A percentile compares a stretch with the other conserved stretches of the same genome.
These are phyloP conservation scores for Zea mays DNA, from an alignment of 176 grass and related monocot species.

Conservation along the genomic window DNA sequence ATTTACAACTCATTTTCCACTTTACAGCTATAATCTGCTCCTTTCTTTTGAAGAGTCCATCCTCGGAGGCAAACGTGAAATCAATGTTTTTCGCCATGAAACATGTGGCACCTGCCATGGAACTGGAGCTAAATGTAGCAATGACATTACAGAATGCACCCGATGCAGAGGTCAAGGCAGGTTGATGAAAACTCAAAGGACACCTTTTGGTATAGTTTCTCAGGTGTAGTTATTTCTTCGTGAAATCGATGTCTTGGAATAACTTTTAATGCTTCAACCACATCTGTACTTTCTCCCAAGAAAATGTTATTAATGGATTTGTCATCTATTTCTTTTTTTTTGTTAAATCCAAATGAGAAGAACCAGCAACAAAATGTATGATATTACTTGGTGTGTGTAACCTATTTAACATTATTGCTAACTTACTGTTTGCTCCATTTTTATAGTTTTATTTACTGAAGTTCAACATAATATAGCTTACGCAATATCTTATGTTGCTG, in stretches of 20 bases:
- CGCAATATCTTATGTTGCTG: conserved; percentile 18
- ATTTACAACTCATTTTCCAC: conserved; percentile 31
- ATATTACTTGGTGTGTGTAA: conserved; percentile 5
- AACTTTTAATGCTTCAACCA: not conserved
- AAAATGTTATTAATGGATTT: not conserved
- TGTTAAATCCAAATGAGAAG: conserved; percentile 1
- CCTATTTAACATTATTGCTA: not conserved
- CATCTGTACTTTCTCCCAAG: not conserved
- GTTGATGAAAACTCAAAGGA: conserved; percentile 67
- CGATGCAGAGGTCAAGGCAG: conserved; percentile 78
- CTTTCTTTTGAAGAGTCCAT: conserved; percentile 97
- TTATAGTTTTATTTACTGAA: not conserved
- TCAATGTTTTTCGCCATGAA: conserved; percentile 54
- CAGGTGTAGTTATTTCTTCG: conserved; percentile 50
- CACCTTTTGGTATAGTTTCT: conserved; percentile 83
- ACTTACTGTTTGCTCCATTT: conserved; percentile 6
- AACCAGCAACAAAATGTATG: not conserved
- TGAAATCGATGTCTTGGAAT: not conserved
- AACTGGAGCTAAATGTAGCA: conserved; percentile 72
- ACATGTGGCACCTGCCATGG: conserved; percentile 70
- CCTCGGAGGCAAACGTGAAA: conserved; percentile 49
- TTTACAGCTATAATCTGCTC: conserved; percentile 66
- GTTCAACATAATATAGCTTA: conserved; percentile 15
- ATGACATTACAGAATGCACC: conserved; percentile 54
- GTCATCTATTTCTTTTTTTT: not conserved